Base-by-base conservation (phyloP, 2,329 filamentous ascomycete genomes). In the Didymosphaeria variabile region DNA sequence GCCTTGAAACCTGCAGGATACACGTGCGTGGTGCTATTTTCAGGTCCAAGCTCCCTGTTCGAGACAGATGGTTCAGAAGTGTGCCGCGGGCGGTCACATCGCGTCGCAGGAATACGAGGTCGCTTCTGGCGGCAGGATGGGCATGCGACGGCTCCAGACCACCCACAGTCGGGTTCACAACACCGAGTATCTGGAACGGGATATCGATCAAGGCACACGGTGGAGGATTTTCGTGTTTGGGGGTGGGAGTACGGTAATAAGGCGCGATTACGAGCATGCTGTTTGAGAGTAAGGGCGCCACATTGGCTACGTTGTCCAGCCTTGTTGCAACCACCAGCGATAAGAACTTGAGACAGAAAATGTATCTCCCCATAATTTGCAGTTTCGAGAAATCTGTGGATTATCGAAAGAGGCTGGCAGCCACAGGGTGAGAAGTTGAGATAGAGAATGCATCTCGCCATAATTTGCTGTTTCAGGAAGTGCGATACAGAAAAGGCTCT, bases 151-250 rank as follows among this genome's bases (percentile, higher is more conserved):
- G 12, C 19, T 45, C 7, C 42, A 19, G 17, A 17, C 38, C 15
- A 15, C 17, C n/a, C 13, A 26, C 1, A 26, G 6, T 13, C 19
- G 8, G 12, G 23, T 19, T 7, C 19, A 2, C 32, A 38, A 38
- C 19, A 12, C 19, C 34, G 21, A 10, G n/a, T 10, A 52, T n/a
- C 2, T n/a, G 19, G 32, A n/a, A 17, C 10, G 23, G n/a, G n/a
- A 52, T 17, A 52, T 40, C 49, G n/a, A 29, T 53, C 51, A 42
- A 29, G 51, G 36, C 51, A 53, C 51, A 53, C 7, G 36, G 34
- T 36, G 23, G n/a, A 36, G 10, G 51, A 36, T 40, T 34, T 7
- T 8, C 19, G 51, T 6, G 23, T 10, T 10, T 34, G 9, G 9
- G 2, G 23, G 6, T 47, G 45, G 8, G 29, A 13, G 45, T n/a